A percentile compares a stretch with the other conserved stretches of the same genome.
These are phyloP conservation scores for Gigaspora rosea DNA, from an alignment of 192 early-diverging fungal genomes.

Conservation along the genomic window DNA sequence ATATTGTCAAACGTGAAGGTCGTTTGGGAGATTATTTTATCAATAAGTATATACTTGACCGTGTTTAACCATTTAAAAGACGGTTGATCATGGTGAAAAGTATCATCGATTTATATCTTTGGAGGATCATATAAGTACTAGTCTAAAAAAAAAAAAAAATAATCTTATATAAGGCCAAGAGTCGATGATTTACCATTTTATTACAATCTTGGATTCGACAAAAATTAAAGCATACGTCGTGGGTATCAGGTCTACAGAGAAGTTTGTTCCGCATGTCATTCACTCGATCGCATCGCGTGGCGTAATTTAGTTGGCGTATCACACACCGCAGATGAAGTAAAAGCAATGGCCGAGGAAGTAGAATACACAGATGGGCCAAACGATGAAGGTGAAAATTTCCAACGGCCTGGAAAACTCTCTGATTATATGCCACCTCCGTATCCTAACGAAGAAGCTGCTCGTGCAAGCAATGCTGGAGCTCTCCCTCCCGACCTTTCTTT, in stretches of 20 bases:
- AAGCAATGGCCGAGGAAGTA: conserved; percentile 90
- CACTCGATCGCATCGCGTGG: conserved; percentile 90
- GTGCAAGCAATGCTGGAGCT: conserved; percentile 94
- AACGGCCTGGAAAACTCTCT: conserved; percentile 90
- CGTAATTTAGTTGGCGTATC: conserved; percentile 95
- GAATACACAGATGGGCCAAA: conserved; percentile 93
- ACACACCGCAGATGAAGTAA: conserved; percentile 90
- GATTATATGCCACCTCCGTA: conserved; percentile 91
- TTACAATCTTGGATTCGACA: neutral
- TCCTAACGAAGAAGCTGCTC: conserved; percentile 95
- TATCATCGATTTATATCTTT: neutral
- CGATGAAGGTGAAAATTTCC: conserved; percentile 90
- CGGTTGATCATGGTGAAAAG: too few species aligned
- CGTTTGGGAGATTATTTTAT: too few species aligned
- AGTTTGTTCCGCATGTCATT: conserved; percentile 97
- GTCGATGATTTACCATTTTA: too few species aligned
- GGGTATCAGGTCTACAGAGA: conserved; percentile 99
- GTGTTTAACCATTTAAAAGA: too few species aligned
- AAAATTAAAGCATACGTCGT: conserved; percentile 79
- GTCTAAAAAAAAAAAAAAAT: conserved; percentile 18
- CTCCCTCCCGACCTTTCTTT: conserved; percentile 94
- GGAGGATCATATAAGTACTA: neutral
- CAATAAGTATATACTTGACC: too few species aligned
- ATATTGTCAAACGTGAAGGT: neutral
- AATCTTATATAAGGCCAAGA: neutral